Evolutionary conservation across 1,139 yeast genomes (phyloP).

Genomic region (Candida dubliniensis): DNA sequence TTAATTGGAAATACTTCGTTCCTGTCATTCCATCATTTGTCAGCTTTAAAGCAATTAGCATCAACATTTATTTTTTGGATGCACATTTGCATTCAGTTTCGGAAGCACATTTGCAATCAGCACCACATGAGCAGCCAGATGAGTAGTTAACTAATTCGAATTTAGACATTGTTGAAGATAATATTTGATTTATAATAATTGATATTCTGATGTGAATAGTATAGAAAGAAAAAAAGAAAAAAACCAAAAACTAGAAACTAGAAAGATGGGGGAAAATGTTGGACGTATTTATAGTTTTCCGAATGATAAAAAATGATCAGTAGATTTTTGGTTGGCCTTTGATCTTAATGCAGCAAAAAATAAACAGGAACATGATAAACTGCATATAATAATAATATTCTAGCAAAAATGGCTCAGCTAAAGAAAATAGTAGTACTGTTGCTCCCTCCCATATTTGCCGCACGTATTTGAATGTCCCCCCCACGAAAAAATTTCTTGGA

Average conservation of each 20-base stretch:
- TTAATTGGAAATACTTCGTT: background rate
- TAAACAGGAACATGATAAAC: too few species aligned
- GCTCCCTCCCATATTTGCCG: too few species aligned
- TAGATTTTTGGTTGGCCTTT: background rate
- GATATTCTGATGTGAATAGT: background rate
- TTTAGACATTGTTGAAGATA: constrained; percentile 5
- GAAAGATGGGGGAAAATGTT: background rate
- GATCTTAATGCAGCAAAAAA: background rate
- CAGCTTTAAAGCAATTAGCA: background rate
- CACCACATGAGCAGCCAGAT: constrained; percentile 13
- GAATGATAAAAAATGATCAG: background rate
- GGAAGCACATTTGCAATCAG: constrained; percentile 27
- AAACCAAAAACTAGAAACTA: background rate
- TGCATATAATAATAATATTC: too few species aligned
- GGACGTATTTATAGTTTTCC: background rate
- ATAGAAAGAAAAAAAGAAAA: background rate
- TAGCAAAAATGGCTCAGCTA: too few species aligned
- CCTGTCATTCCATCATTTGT: background rate
- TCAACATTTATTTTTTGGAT: constrained; percentile 17
- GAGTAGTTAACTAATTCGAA: constrained; percentile 16
- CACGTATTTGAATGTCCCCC: too few species aligned
- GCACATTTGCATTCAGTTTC: constrained; percentile 25
- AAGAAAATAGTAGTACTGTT: too few species aligned
- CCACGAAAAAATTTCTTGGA: too few species aligned
- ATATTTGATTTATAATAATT: background rate